These are phyloP conservation scores for Pueraria montana DNA, from an alignment of 306 rosid genomes.

Conservation along the genomic window DNA sequence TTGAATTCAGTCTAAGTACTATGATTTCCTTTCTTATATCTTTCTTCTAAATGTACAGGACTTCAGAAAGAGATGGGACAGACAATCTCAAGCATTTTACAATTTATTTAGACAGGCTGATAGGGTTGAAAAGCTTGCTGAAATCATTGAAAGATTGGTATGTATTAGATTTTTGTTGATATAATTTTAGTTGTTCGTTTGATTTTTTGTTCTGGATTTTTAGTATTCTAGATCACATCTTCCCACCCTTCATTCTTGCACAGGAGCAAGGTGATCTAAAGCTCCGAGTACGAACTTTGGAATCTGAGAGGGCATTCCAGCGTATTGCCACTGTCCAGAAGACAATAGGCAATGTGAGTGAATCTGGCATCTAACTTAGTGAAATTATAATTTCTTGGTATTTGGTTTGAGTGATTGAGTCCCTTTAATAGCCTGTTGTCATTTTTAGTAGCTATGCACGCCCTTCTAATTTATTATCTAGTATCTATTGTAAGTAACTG, in stretches of 20 bases:
- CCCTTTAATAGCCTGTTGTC: conserved; percentile 40
- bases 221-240: conserved; percentile 33
- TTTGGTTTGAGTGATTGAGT: conserved; percentile 35
- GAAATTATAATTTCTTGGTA: conserved; percentile 33
- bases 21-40: conserved; percentile 49
- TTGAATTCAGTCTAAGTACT: conserved; percentile 36
- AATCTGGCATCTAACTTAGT: conserved; percentile 40
- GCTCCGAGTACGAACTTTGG: conserved; percentile 95
- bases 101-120: conserved; percentile 99
- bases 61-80: conserved; percentile 85
- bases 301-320: conserved; percentile 98
- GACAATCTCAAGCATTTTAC: conserved; percentile 88
- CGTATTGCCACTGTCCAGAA: conserved; percentile 94
- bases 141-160: conserved; percentile 85
- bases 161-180: conserved; percentile 23
- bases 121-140: conserved; percentile 93
- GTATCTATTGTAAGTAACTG: conserved; percentile 6
- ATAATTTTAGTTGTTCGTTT: conserved; percentile 42
- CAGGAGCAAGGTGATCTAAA: conserved; percentile 99
- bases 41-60: conserved; percentile 69
- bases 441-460: conserved; percentile 24
- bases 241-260: conserved; percentile 37
- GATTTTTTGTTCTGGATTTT: conserved; percentile 42
- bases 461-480: neutral
- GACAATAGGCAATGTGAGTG: conserved; percentile 93